Conservation (phyloP, 306 rosid genomes). For the Castanea mollissima region DNA sequence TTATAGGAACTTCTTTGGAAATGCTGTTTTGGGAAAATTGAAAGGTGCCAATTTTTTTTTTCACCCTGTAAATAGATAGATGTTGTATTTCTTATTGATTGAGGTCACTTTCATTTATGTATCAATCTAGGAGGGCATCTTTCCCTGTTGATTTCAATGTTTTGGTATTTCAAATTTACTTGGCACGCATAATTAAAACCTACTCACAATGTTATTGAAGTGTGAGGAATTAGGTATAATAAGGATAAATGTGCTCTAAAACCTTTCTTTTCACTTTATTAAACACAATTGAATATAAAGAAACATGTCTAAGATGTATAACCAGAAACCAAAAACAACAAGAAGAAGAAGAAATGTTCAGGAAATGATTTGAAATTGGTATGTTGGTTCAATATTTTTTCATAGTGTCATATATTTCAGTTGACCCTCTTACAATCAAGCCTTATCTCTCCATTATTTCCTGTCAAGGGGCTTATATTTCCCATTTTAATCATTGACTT, state of each 20-base stretch:
- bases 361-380: no score
- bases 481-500: conserved; percentile 50
- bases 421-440: conserved; percentile 35
- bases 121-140: background rate
- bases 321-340: no score
- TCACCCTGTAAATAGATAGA: conserved; percentile 17
- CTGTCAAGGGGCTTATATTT: conserved; percentile 30
- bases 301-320: no score
- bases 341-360: no score
- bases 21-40: background rate
- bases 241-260: background rate
- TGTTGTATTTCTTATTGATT: conserved; percentile 6
- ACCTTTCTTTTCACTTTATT: no score
- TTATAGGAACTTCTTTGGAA: background rate
- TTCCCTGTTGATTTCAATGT: background rate
- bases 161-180: background rate
- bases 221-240: background rate
- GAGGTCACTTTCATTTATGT: background rate
- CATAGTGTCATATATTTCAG: background rate
- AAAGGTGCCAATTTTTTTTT: conserved; percentile 1
- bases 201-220: background rate
- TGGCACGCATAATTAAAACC: background rate
- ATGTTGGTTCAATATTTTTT: no score
- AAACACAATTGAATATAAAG: no score
- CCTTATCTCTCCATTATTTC: conserved; percentile 43